Conservation (phyloP, 345 rosid species). For the rapeseed (Brassica napus) region Da-Ae NC_063452.1:10141001-10141500, state of each 20-base stretch:
- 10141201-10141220: conserved; percentile 52
- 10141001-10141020: conserved; percentile 10
- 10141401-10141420: conserved; percentile 63
- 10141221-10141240: conserved; percentile 69
- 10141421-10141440: conserved; percentile 82
- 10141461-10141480: conserved; percentile 77
- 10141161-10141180: conserved; percentile 33
- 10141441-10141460: conserved; percentile 56
- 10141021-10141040: conserved; percentile 37
- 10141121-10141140: conserved; percentile 42
- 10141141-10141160: not conserved
- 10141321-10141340: conserved; percentile 68
- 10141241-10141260: conserved; percentile 63
- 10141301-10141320: conserved; percentile 93
- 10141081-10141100: conserved; percentile 56
- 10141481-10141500: conserved; percentile 59
- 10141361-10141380: conserved; percentile 60
- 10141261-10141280: conserved; percentile 39
- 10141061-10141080: conserved; percentile 31
- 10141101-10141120: conserved; percentile 62
- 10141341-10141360: conserved; percentile 59
- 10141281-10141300: conserved; percentile 60
- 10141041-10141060: conserved; percentile 36
- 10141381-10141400: conserved; percentile 74
- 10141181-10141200: conserved; percentile 56